Conservation (phyloP, 2,329 filamentous ascomycete genomes). For the Colletotrichum sansevieriae region DNA sequence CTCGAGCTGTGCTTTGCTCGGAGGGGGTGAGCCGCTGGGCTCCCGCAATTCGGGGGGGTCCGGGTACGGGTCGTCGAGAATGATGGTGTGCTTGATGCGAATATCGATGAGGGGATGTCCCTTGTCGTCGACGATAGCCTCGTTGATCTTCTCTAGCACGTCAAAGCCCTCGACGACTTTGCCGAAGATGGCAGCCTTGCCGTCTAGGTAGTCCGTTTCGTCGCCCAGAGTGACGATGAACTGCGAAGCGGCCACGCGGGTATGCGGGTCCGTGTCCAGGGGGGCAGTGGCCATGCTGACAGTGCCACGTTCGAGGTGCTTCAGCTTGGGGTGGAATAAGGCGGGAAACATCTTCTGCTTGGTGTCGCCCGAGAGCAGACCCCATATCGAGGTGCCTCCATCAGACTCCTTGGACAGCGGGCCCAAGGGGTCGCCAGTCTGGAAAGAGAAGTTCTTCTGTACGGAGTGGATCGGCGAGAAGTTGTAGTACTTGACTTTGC, state of each 20-base stretch:
- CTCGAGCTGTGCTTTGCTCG: constrained; percentile 86
- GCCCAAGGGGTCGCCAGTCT: constrained; percentile 94
- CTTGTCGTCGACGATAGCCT: constrained; percentile 86
- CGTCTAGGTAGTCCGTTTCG: constrained; percentile 89
- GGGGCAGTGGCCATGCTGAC: constrained; percentile 98
- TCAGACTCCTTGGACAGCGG: constrained; percentile 87
- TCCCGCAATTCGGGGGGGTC: constrained; percentile 83
- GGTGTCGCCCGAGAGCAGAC: constrained; percentile 75
- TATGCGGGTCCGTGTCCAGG: constrained; percentile 80
- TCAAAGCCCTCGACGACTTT: constrained; percentile 97
- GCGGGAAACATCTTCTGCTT: constrained; percentile 83
- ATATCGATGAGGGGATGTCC: constrained; percentile 94
- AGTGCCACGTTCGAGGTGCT: constrained; percentile 89
- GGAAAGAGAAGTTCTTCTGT: constrained; percentile 95
- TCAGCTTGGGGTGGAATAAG: constrained; percentile 88
- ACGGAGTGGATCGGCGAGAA: constrained; percentile 93
- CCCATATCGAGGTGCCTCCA: constrained; percentile 95
- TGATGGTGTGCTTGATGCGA: constrained; percentile 89
- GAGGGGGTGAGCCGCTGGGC: constrained; percentile 83
- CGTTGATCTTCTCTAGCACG: constrained; percentile 92
- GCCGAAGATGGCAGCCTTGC: constrained; percentile 94
- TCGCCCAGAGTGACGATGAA: constrained; percentile 94
- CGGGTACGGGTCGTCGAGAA: constrained; percentile 92
- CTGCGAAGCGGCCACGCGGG: constrained; percentile 87
- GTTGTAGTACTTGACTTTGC: constrained; percentile 99